phyloP scores from a whole-genome alignment of 768 basidiomycete species.

The Lactarius akahatsu region DNA sequence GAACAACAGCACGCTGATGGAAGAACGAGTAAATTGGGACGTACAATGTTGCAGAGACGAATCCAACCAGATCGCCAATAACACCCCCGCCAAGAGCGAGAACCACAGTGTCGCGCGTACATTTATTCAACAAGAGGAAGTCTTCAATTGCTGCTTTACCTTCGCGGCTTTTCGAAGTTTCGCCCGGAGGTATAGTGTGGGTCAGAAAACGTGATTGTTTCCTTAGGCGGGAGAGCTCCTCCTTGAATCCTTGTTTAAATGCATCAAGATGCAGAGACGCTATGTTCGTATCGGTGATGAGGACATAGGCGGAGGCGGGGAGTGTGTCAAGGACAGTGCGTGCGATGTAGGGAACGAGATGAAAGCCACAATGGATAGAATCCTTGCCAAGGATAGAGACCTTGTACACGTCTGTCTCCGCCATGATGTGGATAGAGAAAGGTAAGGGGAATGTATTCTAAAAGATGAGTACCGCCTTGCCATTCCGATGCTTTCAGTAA shows the following conservation, averaged over 20 bases:
- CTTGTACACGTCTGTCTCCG: conserved; percentile 39
- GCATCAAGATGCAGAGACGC: conserved; percentile 72
- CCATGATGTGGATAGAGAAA: conserved; percentile 11
- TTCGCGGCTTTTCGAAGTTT: conserved; percentile 86
- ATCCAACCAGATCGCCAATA: conserved; percentile 94
- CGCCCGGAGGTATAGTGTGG: conserved; percentile 84
- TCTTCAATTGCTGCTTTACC: conserved; percentile 95
- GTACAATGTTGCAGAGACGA: conserved; percentile 95
- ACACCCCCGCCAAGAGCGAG: conserved; percentile 96
- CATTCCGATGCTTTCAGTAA: conserved; percentile 9
- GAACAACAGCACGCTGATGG: not conserved
- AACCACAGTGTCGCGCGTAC: conserved; percentile 91
- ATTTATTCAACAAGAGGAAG: conserved; percentile 81
- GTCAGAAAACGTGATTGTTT: conserved; percentile 63
- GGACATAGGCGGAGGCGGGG: conserved; percentile 82
- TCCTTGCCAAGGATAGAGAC: conserved; percentile 49
- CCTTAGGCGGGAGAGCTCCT: conserved; percentile 36
- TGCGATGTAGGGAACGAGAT: conserved; percentile 63
- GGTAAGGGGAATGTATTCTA: not conserved
- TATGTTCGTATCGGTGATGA: conserved; percentile 91
- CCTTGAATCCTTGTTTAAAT: conserved; percentile 66
- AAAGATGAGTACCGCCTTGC: not conserved
- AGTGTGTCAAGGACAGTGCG: conserved; percentile 67
- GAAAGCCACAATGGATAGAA: conserved; percentile 53
- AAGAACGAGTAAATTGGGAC: conserved; percentile 35